A percentile compares a stretch with the other conserved stretches of the same genome.
phyloP scores from a whole-genome alignment of 495 filamentous ascomycete genomes.

The Aspergillus kassunensis region DNA sequence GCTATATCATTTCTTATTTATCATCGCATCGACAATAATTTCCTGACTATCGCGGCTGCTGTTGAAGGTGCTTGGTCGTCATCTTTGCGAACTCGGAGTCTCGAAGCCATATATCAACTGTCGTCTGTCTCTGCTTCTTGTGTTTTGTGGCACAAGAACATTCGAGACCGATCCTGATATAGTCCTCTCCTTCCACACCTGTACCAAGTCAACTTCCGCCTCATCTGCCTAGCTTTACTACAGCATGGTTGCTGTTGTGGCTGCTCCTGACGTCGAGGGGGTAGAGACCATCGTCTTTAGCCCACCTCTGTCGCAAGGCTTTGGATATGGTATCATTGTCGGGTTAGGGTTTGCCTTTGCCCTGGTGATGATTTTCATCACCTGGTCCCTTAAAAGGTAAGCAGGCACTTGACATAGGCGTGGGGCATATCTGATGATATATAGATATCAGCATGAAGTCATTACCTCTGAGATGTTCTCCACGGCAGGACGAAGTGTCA shows the following conservation, averaged over 20 bases:
- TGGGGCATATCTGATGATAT: background rate
- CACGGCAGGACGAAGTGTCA: constrained; percentile 90
- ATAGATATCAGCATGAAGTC: constrained; percentile 83
- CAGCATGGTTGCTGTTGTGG: constrained; percentile 2
- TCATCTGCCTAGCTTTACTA: background rate
- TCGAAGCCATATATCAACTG: constrained; percentile 4
- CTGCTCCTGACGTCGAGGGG: constrained; percentile 13
- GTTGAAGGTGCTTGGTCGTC: background rate
- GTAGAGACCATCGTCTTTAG: constrained; percentile 23
- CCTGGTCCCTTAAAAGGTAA: constrained; percentile 68
- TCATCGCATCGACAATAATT: constrained; percentile 5
- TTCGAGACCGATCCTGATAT: background rate
- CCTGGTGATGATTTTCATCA: constrained; percentile 75
- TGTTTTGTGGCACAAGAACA: background rate
- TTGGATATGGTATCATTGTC: constrained; percentile 81
- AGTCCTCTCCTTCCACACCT: background rate
- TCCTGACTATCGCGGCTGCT: background rate
- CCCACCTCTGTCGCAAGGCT: constrained; percentile 63
- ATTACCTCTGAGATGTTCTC: constrained; percentile 98
- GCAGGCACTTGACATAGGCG: too few relatives aligned
- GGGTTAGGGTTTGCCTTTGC: constrained; percentile 75
- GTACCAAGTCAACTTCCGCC: too few relatives aligned
- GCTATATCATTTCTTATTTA: constrained; percentile 8
- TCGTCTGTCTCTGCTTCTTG: background rate
- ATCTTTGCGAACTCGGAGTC: constrained; percentile 10